These are phyloP conservation scores for Prunus campanulata DNA, from an alignment of 306 rosid species.

Conservation along the genomic window DNA sequence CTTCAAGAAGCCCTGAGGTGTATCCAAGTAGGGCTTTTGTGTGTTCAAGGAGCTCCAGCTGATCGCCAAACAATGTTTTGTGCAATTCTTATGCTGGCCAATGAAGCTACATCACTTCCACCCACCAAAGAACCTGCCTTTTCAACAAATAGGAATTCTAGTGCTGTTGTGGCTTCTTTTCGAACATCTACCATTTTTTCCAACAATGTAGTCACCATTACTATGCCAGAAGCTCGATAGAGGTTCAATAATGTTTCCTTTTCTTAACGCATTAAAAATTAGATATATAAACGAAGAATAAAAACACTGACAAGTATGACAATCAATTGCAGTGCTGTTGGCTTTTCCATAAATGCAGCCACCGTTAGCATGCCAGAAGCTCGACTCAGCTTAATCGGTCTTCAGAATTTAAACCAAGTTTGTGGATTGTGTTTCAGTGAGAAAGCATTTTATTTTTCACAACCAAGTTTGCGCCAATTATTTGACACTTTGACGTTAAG, in stretches of 20 bases:
- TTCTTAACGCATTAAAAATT: no score
- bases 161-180: neutral
- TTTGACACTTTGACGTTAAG: no score
- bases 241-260: neutral
- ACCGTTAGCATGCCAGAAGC: no score
- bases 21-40: conserved; percentile 11
- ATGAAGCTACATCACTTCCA: conserved; percentile 14
- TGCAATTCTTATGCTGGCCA: conserved; percentile 4
- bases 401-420: no score
- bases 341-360: no score
- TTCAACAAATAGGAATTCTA: neutral
- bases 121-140: conserved; percentile 10
- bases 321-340: no score
- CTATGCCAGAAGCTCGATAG: neutral
- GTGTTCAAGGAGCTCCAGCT: conserved; percentile 16
- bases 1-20: conserved; percentile 10
- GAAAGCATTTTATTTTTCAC: no score
- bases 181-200: neutral
- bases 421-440: no score
- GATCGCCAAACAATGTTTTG: conserved; percentile 19
- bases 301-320: no score
- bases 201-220: neutral
- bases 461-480: no score
- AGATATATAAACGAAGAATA: no score
- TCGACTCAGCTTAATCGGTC: no score